These are phyloP conservation scores for Astrothelium macrocarpum DNA, from an alignment of 495 filamentous ascomycete species.

Conservation along the genomic window DNA sequence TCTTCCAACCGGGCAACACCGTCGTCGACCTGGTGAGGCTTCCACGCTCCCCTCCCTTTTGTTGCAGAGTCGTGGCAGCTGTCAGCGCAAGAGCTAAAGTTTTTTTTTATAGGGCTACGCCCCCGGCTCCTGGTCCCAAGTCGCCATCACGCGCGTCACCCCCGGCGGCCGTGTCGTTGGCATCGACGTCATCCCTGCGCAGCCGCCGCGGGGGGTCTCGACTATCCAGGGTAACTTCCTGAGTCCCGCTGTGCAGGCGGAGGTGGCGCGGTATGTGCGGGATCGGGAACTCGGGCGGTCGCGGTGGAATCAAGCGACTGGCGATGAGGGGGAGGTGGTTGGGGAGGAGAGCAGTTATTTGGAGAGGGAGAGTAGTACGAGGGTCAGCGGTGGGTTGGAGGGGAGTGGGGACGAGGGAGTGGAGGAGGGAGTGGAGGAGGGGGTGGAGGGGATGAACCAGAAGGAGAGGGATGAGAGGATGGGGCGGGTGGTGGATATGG, in stretches of 20 bases:
- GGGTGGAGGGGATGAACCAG: constrained; percentile 12
- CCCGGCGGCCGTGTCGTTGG: constrained; percentile 75
- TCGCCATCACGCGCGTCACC: constrained; percentile 67
- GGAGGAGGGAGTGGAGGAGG: constrained; percentile 13
- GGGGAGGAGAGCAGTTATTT: constrained; percentile 30
- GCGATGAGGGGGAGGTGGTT: constrained; percentile 28
- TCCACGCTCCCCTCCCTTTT: constrained; percentile 29
- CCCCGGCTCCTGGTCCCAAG: constrained; percentile 91
- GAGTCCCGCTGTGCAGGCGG: constrained; percentile 53
- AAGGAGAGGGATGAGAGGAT: constrained; percentile 26
- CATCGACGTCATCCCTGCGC: constrained; percentile 85
- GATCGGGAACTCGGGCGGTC: constrained; percentile 53
- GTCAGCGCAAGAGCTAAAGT: constrained; percentile 32
- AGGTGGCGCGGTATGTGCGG: constrained; percentile 63
- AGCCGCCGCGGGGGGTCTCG: constrained; percentile 79
- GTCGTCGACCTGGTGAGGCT: constrained; percentile 63
- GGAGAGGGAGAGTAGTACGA: constrained; percentile 28
- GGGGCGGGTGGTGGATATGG: constrained; percentile 73
- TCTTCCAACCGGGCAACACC: constrained; percentile 72
- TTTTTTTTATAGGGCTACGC: constrained; percentile 54
- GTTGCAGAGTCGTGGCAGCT: not conserved
- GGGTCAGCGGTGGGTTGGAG: constrained; percentile 10
- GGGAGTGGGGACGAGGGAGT: constrained; percentile 11
- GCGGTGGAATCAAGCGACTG: constrained; percentile 13
- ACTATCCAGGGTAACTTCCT: constrained; percentile 93